These are phyloP conservation scores for Claviceps maximensis DNA, from an alignment of 2,329 filamentous ascomycete genomes.

Conservation along the genomic window DNA sequence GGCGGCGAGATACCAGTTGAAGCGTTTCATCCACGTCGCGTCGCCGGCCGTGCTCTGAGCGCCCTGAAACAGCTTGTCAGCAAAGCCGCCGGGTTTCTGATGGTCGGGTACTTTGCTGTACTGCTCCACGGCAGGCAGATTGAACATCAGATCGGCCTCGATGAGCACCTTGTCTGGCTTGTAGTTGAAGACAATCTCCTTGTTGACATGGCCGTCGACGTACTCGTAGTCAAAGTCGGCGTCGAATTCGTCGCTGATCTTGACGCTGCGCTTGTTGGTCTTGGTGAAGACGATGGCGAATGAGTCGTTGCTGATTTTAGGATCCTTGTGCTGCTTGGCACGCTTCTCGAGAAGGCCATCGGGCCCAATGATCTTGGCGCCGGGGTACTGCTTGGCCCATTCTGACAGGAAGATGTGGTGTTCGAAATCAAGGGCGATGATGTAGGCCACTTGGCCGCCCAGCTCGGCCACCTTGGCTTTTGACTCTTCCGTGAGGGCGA, in stretches of 20 bases:
- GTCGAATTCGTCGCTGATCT: slow-evolving; percentile 67
- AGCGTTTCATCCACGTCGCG: slow-evolving; percentile 64
- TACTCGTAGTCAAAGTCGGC: slow-evolving; percentile 77
- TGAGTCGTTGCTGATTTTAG: slow-evolving; percentile 33
- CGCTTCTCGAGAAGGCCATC: slow-evolving; percentile 78
- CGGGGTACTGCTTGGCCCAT: slow-evolving; percentile 69
- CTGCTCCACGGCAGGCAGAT: slow-evolving; percentile 77
- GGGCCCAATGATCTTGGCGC: slow-evolving; percentile 68
- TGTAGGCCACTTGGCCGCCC: slow-evolving; percentile 63
- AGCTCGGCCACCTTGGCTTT: slow-evolving; percentile 49
- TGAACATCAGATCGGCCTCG: slow-evolving; percentile 85
- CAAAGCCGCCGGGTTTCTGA: slow-evolving; percentile 21
- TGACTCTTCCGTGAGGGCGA: slow-evolving; percentile 67
- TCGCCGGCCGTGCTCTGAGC: slow-evolving; percentile 50
- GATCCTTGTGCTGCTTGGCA: slow-evolving; percentile 36
- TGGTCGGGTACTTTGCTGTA: slow-evolving; percentile 52
- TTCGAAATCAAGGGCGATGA: slow-evolving; percentile 78
- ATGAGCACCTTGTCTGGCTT: slow-evolving; percentile 68
- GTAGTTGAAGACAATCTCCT: slow-evolving; percentile 80
- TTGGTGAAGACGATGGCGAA: slow-evolving; percentile 58
- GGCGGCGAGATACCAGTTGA: slow-evolving; percentile 64
- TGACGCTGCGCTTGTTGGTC: slow-evolving; percentile 35
- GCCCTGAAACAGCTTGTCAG: slow-evolving; percentile 31
- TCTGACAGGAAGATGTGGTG: slow-evolving; percentile 88
- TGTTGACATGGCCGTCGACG: slow-evolving; percentile 65